phyloP scores from a whole-genome alignment of 1,139 yeast genomes.

The Geotrichum klebahnii region DNA sequence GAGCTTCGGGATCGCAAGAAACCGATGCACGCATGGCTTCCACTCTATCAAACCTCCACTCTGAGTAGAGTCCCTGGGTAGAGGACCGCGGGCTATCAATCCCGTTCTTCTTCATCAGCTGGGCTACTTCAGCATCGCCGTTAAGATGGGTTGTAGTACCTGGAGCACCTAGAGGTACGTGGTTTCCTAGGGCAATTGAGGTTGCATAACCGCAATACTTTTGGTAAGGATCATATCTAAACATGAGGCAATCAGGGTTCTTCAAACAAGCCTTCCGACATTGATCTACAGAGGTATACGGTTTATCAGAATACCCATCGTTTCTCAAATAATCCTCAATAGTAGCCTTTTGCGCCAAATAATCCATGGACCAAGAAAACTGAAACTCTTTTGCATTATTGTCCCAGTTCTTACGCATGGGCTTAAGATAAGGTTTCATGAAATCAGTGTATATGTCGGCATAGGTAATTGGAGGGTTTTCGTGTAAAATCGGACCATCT shows the following conservation, averaged over 20 bases:
- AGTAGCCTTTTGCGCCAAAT: conserved; percentile 15
- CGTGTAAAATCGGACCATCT: conserved; percentile 15
- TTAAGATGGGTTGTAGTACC: conserved; percentile 20
- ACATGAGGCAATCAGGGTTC: conserved; percentile 33
- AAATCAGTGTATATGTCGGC: conserved; percentile 31
- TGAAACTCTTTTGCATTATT: conserved; percentile 34
- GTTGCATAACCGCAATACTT: conserved; percentile 35
- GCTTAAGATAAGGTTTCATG: conserved; percentile 30
- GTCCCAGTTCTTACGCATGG: conserved; percentile 33
- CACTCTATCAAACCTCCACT: conserved; percentile 22
- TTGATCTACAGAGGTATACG: conserved; percentile 27
- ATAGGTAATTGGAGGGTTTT: conserved; percentile 23
- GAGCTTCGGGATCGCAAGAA: conserved; percentile 31
- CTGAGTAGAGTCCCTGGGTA: conserved; percentile 19
- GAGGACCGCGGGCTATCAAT: conserved; percentile 13
- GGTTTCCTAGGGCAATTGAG: conserved; percentile 33
- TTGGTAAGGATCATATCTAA: conserved; percentile 33
- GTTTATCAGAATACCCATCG: conserved; percentile 20
- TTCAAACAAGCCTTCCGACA: conserved; percentile 32
- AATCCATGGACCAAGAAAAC: conserved; percentile 26
- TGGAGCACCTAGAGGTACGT: conserved; percentile 25
- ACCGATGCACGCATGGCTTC: conserved; percentile 29
- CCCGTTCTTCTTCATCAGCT: conserved; percentile 14
- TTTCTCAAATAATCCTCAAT: conserved; percentile 19
- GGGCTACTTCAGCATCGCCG: conserved; percentile 22